Evolutionary conservation across 2,329 filamentous ascomycete genomes (phyloP).

Genomic region (Cladophialophora yegresii): DNA sequence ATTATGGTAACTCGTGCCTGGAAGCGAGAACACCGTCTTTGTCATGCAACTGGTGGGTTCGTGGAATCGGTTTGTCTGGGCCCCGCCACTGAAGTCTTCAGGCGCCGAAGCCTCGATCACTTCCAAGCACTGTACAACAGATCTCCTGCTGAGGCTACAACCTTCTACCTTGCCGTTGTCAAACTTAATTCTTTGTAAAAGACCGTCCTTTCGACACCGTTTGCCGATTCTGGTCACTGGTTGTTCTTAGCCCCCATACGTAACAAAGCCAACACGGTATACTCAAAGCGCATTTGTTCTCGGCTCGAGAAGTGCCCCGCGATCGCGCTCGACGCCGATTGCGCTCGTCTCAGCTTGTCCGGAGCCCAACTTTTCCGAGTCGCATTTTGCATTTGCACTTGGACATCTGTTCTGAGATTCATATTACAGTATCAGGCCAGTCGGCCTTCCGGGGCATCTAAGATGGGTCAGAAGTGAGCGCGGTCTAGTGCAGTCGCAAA

Average conservation of each 20-base stretch:
- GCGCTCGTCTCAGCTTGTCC: conserved; percentile 8
- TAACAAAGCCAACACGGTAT: background rate
- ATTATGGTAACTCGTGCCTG: background rate
- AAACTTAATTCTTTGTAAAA: background rate
- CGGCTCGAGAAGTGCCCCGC: conserved; percentile 8
- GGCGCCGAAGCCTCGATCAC: conserved; percentile 15
- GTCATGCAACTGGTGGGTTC: conserved; percentile 7
- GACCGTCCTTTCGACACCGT: background rate
- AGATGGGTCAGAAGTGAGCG: conserved; percentile 34
- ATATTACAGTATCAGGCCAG: conserved; percentile 17
- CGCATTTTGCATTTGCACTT: conserved; percentile 4
- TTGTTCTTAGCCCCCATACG: background rate
- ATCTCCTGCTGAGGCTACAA: conserved; percentile 11
- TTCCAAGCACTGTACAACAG: background rate
- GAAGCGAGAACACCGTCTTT: background rate
- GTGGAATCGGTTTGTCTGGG: background rate
- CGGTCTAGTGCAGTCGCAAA: background rate
- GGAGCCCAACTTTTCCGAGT: conserved; percentile 4
- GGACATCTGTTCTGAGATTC: conserved; percentile 12
- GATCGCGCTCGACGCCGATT: conserved; percentile 7
- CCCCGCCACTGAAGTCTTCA: conserved; percentile 11
- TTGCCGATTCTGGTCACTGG: background rate
- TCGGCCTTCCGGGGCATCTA: conserved; percentile 26
- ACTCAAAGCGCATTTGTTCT: conserved; percentile 1
- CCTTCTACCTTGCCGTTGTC: background rate